These are phyloP conservation scores for Neurospora sublineolata DNA, from an alignment of 495 filamentous ascomycete genomes.

Conservation along the genomic window DNA sequence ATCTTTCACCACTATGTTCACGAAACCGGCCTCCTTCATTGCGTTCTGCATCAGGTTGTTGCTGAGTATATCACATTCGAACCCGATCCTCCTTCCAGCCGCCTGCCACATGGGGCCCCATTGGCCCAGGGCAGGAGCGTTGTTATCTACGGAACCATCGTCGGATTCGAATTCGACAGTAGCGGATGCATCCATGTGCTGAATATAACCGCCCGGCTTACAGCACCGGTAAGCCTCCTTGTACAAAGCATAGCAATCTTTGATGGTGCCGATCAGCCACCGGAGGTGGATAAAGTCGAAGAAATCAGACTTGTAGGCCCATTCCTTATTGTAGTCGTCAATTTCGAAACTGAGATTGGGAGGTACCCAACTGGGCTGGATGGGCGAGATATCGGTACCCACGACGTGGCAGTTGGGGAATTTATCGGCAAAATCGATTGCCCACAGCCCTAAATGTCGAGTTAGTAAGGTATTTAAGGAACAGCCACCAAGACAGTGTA, in stretches of 20 bases:
- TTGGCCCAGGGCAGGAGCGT: conserved; percentile 15
- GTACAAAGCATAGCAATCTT: conserved; percentile 35
- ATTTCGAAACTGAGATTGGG: conserved; percentile 47
- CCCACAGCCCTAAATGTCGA: not conserved
- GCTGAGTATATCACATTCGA: conserved; percentile 1
- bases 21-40: conserved; percentile 47
- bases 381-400: conserved; percentile 53
- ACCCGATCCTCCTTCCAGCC: conserved; percentile 8
- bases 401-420: conserved; percentile 17
- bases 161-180: not conserved
- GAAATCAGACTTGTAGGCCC: conserved; percentile 30
- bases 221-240: conserved; percentile 18
- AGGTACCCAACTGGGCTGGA: conserved; percentile 45
- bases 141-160: not conserved
- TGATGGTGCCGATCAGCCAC: conserved; percentile 37
- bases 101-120: conserved; percentile 20
- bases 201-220: conserved; percentile 28
- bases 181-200: conserved; percentile 11
- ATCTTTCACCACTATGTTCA: conserved; percentile 32
- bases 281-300: conserved; percentile 50
- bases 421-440: conserved; percentile 1
- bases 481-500: too few species aligned
- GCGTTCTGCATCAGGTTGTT: conserved; percentile 39
- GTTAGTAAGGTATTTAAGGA: too few species aligned
- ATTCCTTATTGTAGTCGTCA: conserved; percentile 45